Base-by-base conservation (phyloP, 1,139 yeast species). In the Blastobotrys raffinosifermentans region DNA sequence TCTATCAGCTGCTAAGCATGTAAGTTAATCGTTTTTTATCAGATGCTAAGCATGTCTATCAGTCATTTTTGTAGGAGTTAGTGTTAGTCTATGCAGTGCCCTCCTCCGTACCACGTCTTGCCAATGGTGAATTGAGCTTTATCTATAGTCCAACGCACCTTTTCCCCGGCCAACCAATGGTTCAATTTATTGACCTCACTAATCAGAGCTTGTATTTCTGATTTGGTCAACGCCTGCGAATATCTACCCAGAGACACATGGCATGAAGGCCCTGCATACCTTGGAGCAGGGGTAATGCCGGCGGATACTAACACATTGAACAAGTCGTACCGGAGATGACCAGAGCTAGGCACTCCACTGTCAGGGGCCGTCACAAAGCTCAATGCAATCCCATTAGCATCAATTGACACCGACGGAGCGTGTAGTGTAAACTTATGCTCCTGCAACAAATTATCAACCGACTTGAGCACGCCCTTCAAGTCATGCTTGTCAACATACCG, bases 251-350 rank as follows among this genome's bases (percentile, higher is more conserved):
- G 5, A 8, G 27, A 25, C 14, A 25, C 15, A 13, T 25, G 27
- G 15, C 27, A 25, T 6, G 27, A 25, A 6, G 27, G 27, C 7
- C 14, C 27, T n/a, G 11, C 27, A 13, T 25, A 25, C 15, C 27
- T 8, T 6, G 27, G 27, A 8, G 7, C 7, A 14, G 27, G 10
- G 15, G 23, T 20, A n/a, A 20, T 20, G n/a, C n/a, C 23, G 23
- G n/a, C 9, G 8, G 8, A 8, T 8, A 20, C 23, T 8, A 20
- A 20, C 23, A 8, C 23, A n/a, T 20, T n/a, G n/a, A 8, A 20
- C 9, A 20, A 8, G 23, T n/a, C 9, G 23, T 8, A 20, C 9
- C 23, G 23, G 23, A 8, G n/a, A 8, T 20, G 9, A 20, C 8
- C 23, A 9, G 6, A 19, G 21, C 21, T 7, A 19, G 21, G 21